These are phyloP conservation scores for Takakia lepidozioides DNA, from an alignment of 225 moss, liverwort and hornwort genomes.

Conservation along the genomic window DNA sequence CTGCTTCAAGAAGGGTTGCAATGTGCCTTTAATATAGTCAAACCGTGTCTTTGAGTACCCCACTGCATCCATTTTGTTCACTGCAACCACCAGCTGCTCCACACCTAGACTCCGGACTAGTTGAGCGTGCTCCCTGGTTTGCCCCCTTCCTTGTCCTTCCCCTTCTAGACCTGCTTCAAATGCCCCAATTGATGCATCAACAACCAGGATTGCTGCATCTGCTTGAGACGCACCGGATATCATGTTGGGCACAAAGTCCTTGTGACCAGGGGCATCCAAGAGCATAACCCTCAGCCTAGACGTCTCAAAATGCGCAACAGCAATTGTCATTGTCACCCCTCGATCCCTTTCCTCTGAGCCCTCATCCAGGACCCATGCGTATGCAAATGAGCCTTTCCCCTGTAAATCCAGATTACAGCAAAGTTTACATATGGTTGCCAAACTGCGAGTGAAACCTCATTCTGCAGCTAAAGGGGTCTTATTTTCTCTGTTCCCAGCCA, in stretches of 20 bases:
- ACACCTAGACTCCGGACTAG: slow-evolving; percentile 93
- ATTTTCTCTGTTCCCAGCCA: too few relatives aligned
- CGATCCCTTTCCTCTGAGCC: slow-evolving; percentile 95
- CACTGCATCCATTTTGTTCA: slow-evolving; percentile 89
- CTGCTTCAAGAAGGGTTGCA: slow-evolving; percentile 74
- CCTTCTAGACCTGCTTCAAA: slow-evolving; percentile 90
- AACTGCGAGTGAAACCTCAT: too few relatives aligned
- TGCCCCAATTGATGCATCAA: slow-evolving; percentile 84
- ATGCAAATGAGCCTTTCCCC: slow-evolving; percentile 98
- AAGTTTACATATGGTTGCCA: too few relatives aligned
- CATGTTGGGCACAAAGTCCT: slow-evolving; percentile 98
- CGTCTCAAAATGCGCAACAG: slow-evolving; percentile 89
- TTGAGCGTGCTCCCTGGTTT: slow-evolving; percentile 94
- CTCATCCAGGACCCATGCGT: slow-evolving; percentile 96
- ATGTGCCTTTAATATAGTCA: slow-evolving; percentile 51
- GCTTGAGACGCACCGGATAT: slow-evolving; percentile 98
- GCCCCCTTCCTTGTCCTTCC: slow-evolving; percentile 72
- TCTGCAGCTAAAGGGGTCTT: too few relatives aligned
- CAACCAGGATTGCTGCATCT: slow-evolving; percentile 91
- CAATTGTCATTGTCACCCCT: slow-evolving; percentile 93
- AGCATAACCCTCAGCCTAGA: slow-evolving; percentile 73
- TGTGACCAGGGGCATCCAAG: slow-evolving; percentile 92
- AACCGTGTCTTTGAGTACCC: slow-evolving; percentile 69
- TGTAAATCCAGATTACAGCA: too few relatives aligned
- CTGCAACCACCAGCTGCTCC: slow-evolving; percentile 90